Base-by-base conservation (phyloP, 1,139 yeast genomes). In the Suhomyces taliae region DNA sequence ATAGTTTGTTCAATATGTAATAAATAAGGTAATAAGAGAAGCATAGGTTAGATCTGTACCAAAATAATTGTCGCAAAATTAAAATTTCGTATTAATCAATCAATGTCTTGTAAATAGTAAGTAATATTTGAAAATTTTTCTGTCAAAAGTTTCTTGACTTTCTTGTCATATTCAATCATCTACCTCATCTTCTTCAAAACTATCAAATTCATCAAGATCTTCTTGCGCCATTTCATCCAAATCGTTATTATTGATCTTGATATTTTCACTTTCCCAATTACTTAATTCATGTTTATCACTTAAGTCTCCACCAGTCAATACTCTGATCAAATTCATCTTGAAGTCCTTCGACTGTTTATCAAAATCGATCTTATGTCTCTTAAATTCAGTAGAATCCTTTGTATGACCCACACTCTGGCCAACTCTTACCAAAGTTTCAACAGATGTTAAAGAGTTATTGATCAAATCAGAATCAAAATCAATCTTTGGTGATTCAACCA, bases 401-500 rank as follows among this genome's bases (percentile, higher is more conserved):
- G 78, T 57, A 62, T 91, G 97, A 0, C 97, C 98, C 36, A 91
- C 80, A 40, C 96, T 87, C 84, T 89, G 93, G 0, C 98, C 99
- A 2, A 91, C 96, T 46, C 89, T 70, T 0, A 90, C 83, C 50
- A 91, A 71, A 0, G 98, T 91, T 61, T 93, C 99, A 27, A 89
- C 76, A 15, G 85, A 78, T 19, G 81, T 77, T 27, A 65, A 67
- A 0, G 97, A 87, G 62, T 91, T 93, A 35, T 76, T 69, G 5
- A 79, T 61, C 36, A 93, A 64, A 63, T 93, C 98, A 1, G 82
- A 68, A 65, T 93, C 99, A 63, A 91, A 87, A 36, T 58, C 60
- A 46, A 75, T 70, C 31, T 57, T 54, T 15, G 55, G 53, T 43
- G 62, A 63, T 41, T 72, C 72, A 53, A 74, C 65, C 9, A 93